phyloP scores from a whole-genome alignment of 768 basidiomycete genomes.

The Leucocoprinus birnbaumii region DNA sequence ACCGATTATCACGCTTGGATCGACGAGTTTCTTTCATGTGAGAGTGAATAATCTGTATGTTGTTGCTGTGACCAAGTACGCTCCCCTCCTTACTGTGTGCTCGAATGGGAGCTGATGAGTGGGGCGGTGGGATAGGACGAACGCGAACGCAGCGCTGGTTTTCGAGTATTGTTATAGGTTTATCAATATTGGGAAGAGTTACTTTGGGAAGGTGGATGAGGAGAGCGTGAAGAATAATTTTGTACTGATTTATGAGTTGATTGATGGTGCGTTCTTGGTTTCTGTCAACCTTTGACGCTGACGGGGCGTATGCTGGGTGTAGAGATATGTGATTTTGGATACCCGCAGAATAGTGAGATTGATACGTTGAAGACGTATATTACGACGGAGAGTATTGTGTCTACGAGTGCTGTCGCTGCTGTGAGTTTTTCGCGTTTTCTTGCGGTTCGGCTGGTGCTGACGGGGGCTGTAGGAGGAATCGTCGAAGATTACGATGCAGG shows the following conservation, averaged over 20 bases:
- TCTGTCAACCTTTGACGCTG: not conserved
- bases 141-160: constrained; percentile 95
- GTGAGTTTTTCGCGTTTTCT: constrained; percentile 37
- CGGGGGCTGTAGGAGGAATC: constrained; percentile 76
- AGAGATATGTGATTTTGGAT: constrained; percentile 99
- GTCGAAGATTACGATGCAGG: constrained; percentile 94
- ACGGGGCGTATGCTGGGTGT: not conserved
- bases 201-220: constrained; percentile 98
- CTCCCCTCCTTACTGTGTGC: not conserved
- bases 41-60: constrained; percentile 94
- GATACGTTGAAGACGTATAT: constrained; percentile 98
- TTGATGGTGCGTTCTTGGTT: constrained; percentile 71
- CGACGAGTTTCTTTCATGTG: constrained; percentile 99
- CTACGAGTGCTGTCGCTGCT: constrained; percentile 69
- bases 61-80: constrained; percentile 92
- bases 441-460: not conserved
- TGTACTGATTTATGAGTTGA: constrained; percentile 95
- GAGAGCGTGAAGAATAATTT: constrained; percentile 99
- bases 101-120: not conserved
- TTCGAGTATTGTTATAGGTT: constrained; percentile 99
- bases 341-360: constrained; percentile 98
- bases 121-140: constrained; percentile 55
- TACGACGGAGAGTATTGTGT: constrained; percentile 94
- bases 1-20: constrained; percentile 95
- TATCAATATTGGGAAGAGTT: constrained; percentile 89